Percentiles rank a stretch among this genome's conserved stretches.
phyloP scores from a whole-genome alignment of 116 monocot genomes.

The Dioscorea cayenensis region DNA sequence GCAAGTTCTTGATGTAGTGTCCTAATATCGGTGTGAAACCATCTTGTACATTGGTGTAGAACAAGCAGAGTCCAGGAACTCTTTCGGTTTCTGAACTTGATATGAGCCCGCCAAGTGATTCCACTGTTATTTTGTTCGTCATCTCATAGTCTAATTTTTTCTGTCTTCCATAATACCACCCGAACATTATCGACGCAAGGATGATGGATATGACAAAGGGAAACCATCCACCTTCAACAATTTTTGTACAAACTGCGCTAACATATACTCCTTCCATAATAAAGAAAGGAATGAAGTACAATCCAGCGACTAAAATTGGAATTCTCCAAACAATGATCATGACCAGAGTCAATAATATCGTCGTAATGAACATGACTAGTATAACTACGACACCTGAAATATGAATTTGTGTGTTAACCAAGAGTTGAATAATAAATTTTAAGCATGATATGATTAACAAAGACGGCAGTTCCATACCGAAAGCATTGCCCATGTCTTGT shows the following conservation, averaged over 20 bases:
- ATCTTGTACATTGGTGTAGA: slow-evolving; percentile 68
- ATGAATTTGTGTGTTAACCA: not conserved
- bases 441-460: not conserved
- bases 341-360: slow-evolving; percentile 59
- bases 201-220: slow-evolving; percentile 67
- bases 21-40: slow-evolving; percentile 66
- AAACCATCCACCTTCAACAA: slow-evolving; percentile 79
- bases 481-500: slow-evolving; percentile 67
- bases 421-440: not conserved
- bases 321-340: slow-evolving; percentile 74
- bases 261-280: slow-evolving; percentile 60
- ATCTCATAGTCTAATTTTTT: slow-evolving; percentile 59
- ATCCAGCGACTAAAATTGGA: slow-evolving; percentile 22
- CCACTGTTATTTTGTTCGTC: slow-evolving; percentile 44
- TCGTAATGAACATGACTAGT: slow-evolving; percentile 84
- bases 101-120: slow-evolving; percentile 29
- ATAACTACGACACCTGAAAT: slow-evolving; percentile 73
- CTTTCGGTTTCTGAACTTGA: slow-evolving; percentile 41
- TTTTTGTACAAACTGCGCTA: slow-evolving; percentile 62
- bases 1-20: slow-evolving; percentile 59
- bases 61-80: slow-evolving; percentile 67
- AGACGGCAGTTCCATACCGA: slow-evolving; percentile 36
- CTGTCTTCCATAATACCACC: slow-evolving; percentile 72
- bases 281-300: slow-evolving; percentile 48
- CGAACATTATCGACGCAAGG: slow-evolving; percentile 70